A percentile compares a stretch with the other conserved stretches of the same genome.
Conservation (phyloP, 768 basidiomycete genomes). For the Tylopilus rubrobrunneus region DNA sequence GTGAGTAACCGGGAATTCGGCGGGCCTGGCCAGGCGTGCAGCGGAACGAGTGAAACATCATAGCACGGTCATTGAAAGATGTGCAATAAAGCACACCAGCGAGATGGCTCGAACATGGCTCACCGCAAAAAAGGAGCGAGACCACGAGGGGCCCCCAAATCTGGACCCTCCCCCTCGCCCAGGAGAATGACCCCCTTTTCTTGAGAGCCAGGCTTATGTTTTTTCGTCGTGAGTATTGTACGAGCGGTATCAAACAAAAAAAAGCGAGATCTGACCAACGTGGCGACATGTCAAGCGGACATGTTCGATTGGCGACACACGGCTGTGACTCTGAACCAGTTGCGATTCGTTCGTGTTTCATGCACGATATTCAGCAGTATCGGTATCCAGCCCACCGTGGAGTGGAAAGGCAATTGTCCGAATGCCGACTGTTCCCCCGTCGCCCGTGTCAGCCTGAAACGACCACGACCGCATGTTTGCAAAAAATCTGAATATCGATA, state of each 20-base stretch:
- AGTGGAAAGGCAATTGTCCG: conserved; percentile 2
- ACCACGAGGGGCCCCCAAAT: conserved; percentile 13
- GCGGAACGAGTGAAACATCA: neutral
- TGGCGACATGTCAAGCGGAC: conserved; percentile 9
- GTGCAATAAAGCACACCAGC: neutral
- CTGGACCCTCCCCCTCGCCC: neutral
- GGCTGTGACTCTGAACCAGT: conserved; percentile 2
- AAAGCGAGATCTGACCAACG: conserved; percentile 2
- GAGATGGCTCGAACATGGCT: neutral
- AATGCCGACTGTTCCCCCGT: conserved; percentile 6
- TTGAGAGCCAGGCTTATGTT: conserved; percentile 15
- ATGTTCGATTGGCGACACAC: conserved; percentile 6
- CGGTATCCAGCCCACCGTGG: conserved; percentile 17
- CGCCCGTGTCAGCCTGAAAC: conserved; percentile 17
- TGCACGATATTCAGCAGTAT: conserved; percentile 18
- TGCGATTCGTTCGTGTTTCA: conserved; percentile 17
- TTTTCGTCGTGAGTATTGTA: conserved; percentile 1
- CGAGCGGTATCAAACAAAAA: neutral
- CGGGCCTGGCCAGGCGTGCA: neutral
- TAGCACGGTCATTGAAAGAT: neutral
- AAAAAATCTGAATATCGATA: conserved; percentile 4
- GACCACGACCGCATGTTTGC: conserved; percentile 9
- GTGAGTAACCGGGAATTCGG: neutral
- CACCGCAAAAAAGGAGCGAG: neutral
- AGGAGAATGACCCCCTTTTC: neutral